These are phyloP conservation scores for Aspergillus cristatus DNA, from an alignment of 495 filamentous ascomycete genomes.

Conservation along the genomic window DNA sequence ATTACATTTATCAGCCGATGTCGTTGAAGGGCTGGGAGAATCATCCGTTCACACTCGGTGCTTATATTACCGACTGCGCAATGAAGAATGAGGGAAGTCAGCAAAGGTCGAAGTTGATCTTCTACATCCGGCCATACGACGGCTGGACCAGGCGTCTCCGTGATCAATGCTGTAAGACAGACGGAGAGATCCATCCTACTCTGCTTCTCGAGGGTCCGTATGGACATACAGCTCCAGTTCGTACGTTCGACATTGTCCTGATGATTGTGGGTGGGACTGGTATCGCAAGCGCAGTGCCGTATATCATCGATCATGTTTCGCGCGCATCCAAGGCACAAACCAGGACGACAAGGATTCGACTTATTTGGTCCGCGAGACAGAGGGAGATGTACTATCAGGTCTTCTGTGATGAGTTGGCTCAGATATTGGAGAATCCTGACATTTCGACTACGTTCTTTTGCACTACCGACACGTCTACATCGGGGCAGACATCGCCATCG, in stretches of 20 bases:
- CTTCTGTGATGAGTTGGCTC: slow-evolving; percentile 7
- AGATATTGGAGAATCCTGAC: slow-evolving; percentile 3
- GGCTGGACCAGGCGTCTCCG: slow-evolving; percentile 26
- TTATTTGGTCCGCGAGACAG: slow-evolving; percentile 21
- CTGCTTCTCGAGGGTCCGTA: slow-evolving; percentile 47
- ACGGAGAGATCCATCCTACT: slow-evolving; percentile 1
- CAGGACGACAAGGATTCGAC: slow-evolving; percentile 8
- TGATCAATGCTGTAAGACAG: slow-evolving; percentile 9
- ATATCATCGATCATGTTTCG: slow-evolving; percentile 21
- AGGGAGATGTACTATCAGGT: slow-evolving; percentile 11
- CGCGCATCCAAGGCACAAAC: slow-evolving; percentile 5
- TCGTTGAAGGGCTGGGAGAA: slow-evolving; percentile 34
- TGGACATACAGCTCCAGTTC: slow-evolving; percentile 29
- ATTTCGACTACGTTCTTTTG: slow-evolving; percentile 9
- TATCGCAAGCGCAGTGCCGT: slow-evolving; percentile 35
- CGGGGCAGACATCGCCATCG: not conserved
- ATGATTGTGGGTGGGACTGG: slow-evolving; percentile 45
- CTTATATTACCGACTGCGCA: slow-evolving; percentile 10
- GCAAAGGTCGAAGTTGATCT: slow-evolving; percentile 10
- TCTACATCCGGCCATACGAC: slow-evolving; percentile 23
- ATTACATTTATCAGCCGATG: slow-evolving; percentile 35
- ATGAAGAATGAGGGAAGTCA: not conserved
- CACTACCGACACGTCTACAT: slow-evolving; percentile 1
- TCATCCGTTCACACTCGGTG: slow-evolving; percentile 42
- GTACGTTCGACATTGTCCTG: slow-evolving; percentile 30